Evolutionary conservation across 306 rosid genomes (phyloP).

Genomic region (Arachis hypogaea): DNA sequence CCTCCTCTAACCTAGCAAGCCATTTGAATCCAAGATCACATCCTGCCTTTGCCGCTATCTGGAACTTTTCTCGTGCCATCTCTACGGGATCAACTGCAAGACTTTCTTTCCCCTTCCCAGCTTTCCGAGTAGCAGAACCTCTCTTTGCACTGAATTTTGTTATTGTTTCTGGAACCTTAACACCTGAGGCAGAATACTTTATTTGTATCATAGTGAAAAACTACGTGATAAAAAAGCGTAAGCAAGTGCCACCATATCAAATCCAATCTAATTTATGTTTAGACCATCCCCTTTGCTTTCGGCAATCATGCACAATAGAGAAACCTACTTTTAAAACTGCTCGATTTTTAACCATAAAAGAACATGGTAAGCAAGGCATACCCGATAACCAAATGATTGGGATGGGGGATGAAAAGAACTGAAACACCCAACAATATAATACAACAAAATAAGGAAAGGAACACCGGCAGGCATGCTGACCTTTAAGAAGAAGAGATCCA

Average conservation of each 20-base stretch:
- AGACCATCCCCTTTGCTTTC: slow-evolving; percentile 3
- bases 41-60: slow-evolving; percentile 80
- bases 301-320: slow-evolving; percentile 3
- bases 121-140: slow-evolving; percentile 49
- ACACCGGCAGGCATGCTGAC: slow-evolving; percentile 45
- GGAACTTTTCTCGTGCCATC: slow-evolving; percentile 85
- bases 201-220: slow-evolving; percentile 10
- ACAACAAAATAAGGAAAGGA: not conserved
- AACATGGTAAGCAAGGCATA: too few species aligned
- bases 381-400: too few species aligned
- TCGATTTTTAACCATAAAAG: not conserved
- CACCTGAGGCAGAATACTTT: slow-evolving; percentile 60
- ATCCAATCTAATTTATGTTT: slow-evolving; percentile 18
- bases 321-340: not conserved
- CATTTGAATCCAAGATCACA: slow-evolving; percentile 89
- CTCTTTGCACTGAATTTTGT: slow-evolving; percentile 55
- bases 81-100: slow-evolving; percentile 54
- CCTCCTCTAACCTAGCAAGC: slow-evolving; percentile 83
- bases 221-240: not conserved
- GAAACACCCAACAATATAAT: too few species aligned
- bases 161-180: slow-evolving; percentile 65
- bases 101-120: slow-evolving; percentile 50
- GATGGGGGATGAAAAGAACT: too few species aligned
- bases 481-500: slow-evolving; percentile 95
- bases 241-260: slow-evolving; percentile 19